Evolutionary conservation across 768 basidiomycete species (phyloP).

Genomic region (Pilatotrama ljubarskyi): DNA sequence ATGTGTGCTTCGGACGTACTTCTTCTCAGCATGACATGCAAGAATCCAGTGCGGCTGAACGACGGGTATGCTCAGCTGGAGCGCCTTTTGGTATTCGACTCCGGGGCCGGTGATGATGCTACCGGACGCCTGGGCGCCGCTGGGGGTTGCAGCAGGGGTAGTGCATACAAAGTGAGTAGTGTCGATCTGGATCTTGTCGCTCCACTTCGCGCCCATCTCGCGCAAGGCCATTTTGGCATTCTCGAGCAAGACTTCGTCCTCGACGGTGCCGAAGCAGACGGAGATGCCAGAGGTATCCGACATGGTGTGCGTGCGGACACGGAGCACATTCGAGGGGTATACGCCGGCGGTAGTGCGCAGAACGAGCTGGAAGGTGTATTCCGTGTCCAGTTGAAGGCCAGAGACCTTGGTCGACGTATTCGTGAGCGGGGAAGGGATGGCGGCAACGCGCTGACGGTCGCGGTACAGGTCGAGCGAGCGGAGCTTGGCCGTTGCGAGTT

Average conservation of each 20-base stretch:
- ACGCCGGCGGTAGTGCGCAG: slow-evolving; percentile 92
- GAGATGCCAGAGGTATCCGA: slow-evolving; percentile 92
- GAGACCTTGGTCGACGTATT: slow-evolving; percentile 91
- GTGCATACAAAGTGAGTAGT: slow-evolving; percentile 99
- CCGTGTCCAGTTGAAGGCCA: slow-evolving; percentile 75
- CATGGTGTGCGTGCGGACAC: slow-evolving; percentile 91
- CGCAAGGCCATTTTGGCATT: slow-evolving; percentile 78
- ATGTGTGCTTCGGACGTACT: too few species aligned
- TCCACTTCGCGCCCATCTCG: slow-evolving; percentile 90
- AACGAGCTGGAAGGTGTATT: slow-evolving; percentile 93
- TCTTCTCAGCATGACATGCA: slow-evolving; percentile 83
- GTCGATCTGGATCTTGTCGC: slow-evolving; percentile 93
- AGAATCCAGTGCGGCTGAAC: slow-evolving; percentile 95
- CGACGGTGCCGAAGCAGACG: slow-evolving; percentile 91
- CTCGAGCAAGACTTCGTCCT: slow-evolving; percentile 73
- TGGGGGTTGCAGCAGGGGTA: slow-evolving; percentile 71
- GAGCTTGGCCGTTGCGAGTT: slow-evolving; percentile 83
- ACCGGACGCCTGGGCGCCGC: slow-evolving; percentile 56
- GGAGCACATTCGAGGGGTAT: slow-evolving; percentile 80
- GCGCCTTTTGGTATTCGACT: slow-evolving; percentile 91
- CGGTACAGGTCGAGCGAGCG: slow-evolving; percentile 92
- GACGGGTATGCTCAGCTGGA: slow-evolving; percentile 91
- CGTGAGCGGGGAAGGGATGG: slow-evolving; percentile 77
- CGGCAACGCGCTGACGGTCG: slow-evolving; percentile 83
- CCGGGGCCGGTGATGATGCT: slow-evolving; percentile 61